These are phyloP conservation scores for Botryotinia globosa DNA, from an alignment of 2,329 filamentous ascomycete species.

Conservation along the genomic window DNA sequence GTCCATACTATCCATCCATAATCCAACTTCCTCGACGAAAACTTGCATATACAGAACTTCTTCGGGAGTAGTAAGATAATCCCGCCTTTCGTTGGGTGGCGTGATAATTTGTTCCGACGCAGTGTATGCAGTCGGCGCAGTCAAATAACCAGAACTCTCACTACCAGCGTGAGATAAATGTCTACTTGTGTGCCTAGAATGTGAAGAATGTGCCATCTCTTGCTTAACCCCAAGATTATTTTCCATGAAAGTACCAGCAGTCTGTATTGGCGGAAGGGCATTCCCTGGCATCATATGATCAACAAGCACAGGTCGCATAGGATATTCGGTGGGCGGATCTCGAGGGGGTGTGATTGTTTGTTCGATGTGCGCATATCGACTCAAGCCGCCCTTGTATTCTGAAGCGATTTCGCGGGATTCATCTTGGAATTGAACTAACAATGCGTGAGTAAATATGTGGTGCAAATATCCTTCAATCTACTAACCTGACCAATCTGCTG, in stretches of 20 bases:
- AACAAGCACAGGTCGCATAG: conserved; percentile 26
- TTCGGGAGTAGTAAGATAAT: conserved; percentile 70
- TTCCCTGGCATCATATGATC: conserved; percentile 29
- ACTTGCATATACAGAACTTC: conserved; percentile 89
- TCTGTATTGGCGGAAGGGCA: conserved; percentile 37
- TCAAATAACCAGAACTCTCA: conserved; percentile 38
- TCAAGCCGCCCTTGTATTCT: conserved; percentile 78
- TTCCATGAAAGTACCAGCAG: conserved; percentile 31
- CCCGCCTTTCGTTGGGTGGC: conserved; percentile 47
- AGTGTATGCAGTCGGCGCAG: conserved; percentile 41
- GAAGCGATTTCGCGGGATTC: conserved; percentile 88
- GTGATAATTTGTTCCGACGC: conserved; percentile 37
- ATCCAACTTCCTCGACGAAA: conserved; percentile 83
- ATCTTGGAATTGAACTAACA: conserved; percentile 72
- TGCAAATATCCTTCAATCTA: neutral
- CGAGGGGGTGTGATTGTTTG: conserved; percentile 39
- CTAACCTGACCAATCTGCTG: conserved; percentile 62
- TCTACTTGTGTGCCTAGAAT: conserved; percentile 32
- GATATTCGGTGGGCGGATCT: conserved; percentile 32
- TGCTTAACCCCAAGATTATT: conserved; percentile 30
- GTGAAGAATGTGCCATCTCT: conserved; percentile 27
- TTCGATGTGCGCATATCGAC: conserved; percentile 63
- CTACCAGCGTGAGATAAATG: conserved; percentile 38
- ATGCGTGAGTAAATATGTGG: conserved; percentile 5
- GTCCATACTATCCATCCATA: conserved; percentile 95